These are phyloP conservation scores for Cyclocybe cylindracea DNA, from an alignment of 768 basidiomycete genomes.

Conservation along the genomic window DNA sequence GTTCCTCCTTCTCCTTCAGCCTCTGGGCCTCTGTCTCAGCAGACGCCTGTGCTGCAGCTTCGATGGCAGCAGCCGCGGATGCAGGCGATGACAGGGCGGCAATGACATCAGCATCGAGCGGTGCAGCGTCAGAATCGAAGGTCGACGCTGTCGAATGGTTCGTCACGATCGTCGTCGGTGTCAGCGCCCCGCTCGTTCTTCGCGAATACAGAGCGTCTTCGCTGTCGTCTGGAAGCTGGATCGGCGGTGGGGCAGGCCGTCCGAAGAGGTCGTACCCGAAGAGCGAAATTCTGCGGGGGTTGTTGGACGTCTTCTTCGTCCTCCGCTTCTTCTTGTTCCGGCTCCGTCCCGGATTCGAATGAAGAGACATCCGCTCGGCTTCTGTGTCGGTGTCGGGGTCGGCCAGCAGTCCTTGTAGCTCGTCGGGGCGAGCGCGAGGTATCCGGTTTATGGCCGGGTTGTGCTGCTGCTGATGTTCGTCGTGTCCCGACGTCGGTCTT, in stretches of 20 bases:
- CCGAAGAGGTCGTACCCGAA: conserved; percentile 75
- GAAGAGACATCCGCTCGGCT: conserved; percentile 63
- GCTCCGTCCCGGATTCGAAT: conserved; percentile 56
- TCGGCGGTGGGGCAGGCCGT: conserved; percentile 32
- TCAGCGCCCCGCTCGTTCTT: not conserved
- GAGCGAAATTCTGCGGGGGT: conserved; percentile 46
- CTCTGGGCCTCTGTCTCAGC: conserved; percentile 36
- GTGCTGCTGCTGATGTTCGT: conserved; percentile 18
- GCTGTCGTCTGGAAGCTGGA: conserved; percentile 63
- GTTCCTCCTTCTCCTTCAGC: conserved; percentile 50
- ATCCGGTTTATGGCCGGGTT: conserved; percentile 33
- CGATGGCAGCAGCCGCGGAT: conserved; percentile 31
- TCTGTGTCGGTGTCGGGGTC: conserved; percentile 50
- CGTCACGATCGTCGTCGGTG: conserved; percentile 17
- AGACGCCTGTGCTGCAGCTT: conserved; percentile 29
- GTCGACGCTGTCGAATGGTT: conserved; percentile 32
- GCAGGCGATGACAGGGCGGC: conserved; percentile 45
- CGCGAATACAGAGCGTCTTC: conserved; percentile 30
- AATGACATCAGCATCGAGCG: conserved; percentile 59
- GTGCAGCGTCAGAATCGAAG: conserved; percentile 72
- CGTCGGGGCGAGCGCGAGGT: conserved; percentile 36
- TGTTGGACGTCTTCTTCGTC: conserved; percentile 30
- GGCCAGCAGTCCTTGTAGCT: conserved; percentile 40
- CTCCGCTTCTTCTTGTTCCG: conserved; percentile 24
- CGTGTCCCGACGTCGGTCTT: conserved; percentile 21